Percentiles rank a stretch among this genome's conserved stretches.
These are phyloP conservation scores for Cladosporium sp. DNA, from an alignment of 2,329 filamentous ascomycete genomes.

Conservation along the genomic window DNA sequence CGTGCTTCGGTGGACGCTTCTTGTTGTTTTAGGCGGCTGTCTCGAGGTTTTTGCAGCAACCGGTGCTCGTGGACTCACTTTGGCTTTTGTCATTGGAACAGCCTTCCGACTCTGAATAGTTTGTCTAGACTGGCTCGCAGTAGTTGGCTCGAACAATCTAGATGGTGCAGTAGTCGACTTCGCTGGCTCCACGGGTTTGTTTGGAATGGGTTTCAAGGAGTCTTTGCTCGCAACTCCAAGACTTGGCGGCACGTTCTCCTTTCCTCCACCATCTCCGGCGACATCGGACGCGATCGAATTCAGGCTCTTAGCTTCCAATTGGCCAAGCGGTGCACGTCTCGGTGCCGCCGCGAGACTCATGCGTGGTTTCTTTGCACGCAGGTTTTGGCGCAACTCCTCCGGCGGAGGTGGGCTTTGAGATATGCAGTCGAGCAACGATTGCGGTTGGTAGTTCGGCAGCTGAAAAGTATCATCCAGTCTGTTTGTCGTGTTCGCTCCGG, in stretches of 20 bases:
- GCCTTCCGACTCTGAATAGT: slow-evolving; percentile 1
- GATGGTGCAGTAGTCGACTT: slow-evolving; percentile 12
- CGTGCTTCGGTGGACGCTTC: background rate
- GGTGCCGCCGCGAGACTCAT: slow-evolving; percentile 42
- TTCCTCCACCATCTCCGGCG: slow-evolving; percentile 51
- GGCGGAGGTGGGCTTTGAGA: slow-evolving; percentile 15
- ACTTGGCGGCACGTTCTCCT: slow-evolving; percentile 57
- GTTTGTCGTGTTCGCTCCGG: slow-evolving; percentile 34
- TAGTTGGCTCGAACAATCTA: slow-evolving; percentile 19
- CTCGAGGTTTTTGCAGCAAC: background rate
- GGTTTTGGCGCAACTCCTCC: slow-evolving; percentile 29
- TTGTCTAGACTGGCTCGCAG: slow-evolving; percentile 13
- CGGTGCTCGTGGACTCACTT: slow-evolving; percentile 1
- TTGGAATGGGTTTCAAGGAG: background rate
- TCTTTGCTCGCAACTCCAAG: background rate
- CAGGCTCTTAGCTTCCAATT: slow-evolving; percentile 24
- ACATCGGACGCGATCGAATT: slow-evolving; percentile 41
- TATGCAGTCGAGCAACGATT: slow-evolving; percentile 9
- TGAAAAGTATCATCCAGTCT: slow-evolving; percentile 29
- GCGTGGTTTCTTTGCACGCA: slow-evolving; percentile 28
- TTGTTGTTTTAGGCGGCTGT: no score
- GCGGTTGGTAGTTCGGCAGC: slow-evolving; percentile 8
- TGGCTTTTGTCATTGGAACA: slow-evolving; percentile 3
- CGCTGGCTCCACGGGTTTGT: background rate
- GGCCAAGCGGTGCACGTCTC: slow-evolving; percentile 46